These are phyloP conservation scores for Zymoseptoria ardabiliae DNA, from an alignment of 2,329 filamentous ascomycete genomes.

Conservation along the genomic window DNA sequence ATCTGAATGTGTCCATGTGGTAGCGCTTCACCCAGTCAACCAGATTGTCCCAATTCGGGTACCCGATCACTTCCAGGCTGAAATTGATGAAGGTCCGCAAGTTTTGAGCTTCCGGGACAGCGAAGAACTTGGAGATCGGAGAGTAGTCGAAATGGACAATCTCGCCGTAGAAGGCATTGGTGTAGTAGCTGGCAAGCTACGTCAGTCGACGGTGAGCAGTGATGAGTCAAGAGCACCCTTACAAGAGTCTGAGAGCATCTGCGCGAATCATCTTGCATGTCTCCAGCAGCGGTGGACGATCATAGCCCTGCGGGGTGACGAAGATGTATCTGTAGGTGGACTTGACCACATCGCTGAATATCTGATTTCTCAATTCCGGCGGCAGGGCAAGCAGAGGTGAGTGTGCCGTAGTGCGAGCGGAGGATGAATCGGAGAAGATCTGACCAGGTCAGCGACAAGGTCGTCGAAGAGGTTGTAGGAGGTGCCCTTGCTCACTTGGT, in stretches of 20 bases:
- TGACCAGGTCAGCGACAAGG: too few relatives aligned
- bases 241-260: conserved; percentile 8
- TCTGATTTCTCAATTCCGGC: too few relatives aligned
- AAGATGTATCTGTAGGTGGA: too few relatives aligned
- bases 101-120: neutral
- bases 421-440: too few relatives aligned
- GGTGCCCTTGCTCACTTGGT: too few relatives aligned
- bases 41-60: neutral
- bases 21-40: neutral
- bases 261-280: conserved; percentile 6
- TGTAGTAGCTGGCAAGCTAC: neutral
- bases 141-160: neutral
- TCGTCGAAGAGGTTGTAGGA: too few relatives aligned
- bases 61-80: neutral
- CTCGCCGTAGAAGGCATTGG: neutral
- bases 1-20: neutral
- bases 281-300: conserved; percentile 4
- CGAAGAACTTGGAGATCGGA: neutral
- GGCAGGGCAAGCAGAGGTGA: too few relatives aligned
- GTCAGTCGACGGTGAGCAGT: neutral
- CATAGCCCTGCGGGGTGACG: neutral
- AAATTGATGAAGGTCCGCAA: too few relatives aligned
- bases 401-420: too few relatives aligned
- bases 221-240: neutral
- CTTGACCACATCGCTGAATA: too few relatives aligned